Base-by-base conservation (phyloP, 176 grass and related monocot genomes). In the Eragrostis curvula region DNA sequence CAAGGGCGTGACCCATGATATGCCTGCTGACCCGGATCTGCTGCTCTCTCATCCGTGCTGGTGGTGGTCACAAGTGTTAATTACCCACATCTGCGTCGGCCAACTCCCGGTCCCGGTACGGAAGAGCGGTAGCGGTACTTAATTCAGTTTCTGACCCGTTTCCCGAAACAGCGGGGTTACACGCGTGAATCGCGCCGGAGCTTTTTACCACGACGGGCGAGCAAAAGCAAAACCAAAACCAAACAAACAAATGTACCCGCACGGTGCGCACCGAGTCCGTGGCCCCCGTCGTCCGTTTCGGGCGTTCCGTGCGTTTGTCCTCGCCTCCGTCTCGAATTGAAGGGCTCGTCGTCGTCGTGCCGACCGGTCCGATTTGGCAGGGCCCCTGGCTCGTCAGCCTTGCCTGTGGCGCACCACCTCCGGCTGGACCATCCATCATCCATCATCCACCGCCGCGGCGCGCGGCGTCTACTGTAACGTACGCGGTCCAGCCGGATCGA, bases 1-100 rank as follows among this genome's bases (percentile, higher is more conserved):
- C 81, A n/a, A 65, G 77, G 47, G 82, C 55, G 63, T 89, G 81
- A 75, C 70, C 8, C 70, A 66, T 9, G 87, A 68, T 68, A 68
- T 30, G 61, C 25, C 75, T 9, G 29, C 75, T 3, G 43, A 75
- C 47, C 76, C 70, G 43, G 70, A 84, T 84, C 87, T 18, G 16
- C n/a, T n/a, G n/a, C 11, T 47, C 23, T 21, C 0, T 2, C 32
- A 47, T 47, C 46, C 12, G 46, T 12, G 46, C 46, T 8, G 62
- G n/a, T n/a, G n/a, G n/a, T n/a, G n/a, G 32, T 36, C 32, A 36
- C 32, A 36, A 36, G 32, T n/a, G n/a, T n/a, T n/a, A n/a, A n/a
- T n/a, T n/a, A n/a, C n/a, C n/a, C n/a, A n/a, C n/a, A n/a, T n/a
- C n/a, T n/a, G n/a, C n/a, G n/a, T n/a, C 32, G 32, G 3, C 32